A percentile compares a stretch with the other conserved stretches of the same genome.
Conservation (phyloP, 768 basidiomycete genomes). For the Daedaleopsis sinensis region DNA sequence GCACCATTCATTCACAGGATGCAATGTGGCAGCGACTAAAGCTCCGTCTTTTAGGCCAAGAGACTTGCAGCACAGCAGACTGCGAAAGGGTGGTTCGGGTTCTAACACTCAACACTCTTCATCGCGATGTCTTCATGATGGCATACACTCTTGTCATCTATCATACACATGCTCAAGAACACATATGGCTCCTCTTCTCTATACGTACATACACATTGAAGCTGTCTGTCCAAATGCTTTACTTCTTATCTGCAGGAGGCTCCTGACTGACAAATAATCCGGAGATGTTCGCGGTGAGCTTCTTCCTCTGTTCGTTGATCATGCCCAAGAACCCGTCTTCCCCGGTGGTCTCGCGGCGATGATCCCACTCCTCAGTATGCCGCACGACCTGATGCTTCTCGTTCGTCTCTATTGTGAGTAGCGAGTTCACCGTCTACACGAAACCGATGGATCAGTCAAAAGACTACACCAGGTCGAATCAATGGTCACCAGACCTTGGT, state of each 20-base stretch:
- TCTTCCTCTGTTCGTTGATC: constrained; percentile 49
- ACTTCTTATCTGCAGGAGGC: constrained; percentile 16
- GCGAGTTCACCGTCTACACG: constrained; percentile 41
- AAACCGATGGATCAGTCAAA: not conserved
- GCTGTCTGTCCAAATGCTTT: not conserved
- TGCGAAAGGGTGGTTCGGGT: constrained; percentile 67
- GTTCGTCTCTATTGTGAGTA: constrained; percentile 44
- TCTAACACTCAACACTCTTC: constrained; percentile 38
- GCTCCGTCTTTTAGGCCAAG: constrained; percentile 50
- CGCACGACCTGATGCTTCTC: constrained; percentile 39
- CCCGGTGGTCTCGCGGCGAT: constrained; percentile 36
- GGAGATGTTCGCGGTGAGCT: constrained; percentile 40
- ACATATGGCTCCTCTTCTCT: not conserved
- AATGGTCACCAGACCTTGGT: constrained; percentile 38
- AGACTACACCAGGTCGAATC: not conserved
- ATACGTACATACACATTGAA: not conserved
- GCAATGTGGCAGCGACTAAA: not conserved
- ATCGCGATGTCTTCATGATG: not conserved
- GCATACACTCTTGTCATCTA: not conserved
- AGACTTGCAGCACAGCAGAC: constrained; percentile 62
- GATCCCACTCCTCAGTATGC: constrained; percentile 51
- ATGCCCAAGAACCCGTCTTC: constrained; percentile 48
- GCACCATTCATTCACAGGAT: constrained; percentile 6
- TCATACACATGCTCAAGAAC: too few species aligned
- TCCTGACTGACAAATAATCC: constrained; percentile 37